phyloP scores from a whole-genome alignment of 2,329 filamentous ascomycete genomes.

The Alternaria brassicae region DNA sequence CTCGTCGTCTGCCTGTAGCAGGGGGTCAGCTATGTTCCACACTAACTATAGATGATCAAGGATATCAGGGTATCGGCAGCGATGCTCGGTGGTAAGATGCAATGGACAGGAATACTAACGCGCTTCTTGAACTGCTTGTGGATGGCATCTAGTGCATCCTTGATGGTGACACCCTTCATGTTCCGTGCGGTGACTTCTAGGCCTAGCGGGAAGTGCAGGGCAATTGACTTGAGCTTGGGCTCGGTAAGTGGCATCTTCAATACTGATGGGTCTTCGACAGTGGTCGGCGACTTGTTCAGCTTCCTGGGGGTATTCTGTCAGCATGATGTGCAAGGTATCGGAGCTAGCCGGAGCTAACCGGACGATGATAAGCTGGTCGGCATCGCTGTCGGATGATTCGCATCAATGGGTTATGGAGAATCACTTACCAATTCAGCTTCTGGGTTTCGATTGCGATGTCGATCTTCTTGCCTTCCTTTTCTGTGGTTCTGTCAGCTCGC shows the following conservation, averaged over 20 bases:
- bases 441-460: slow-evolving; percentile 82
- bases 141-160: slow-evolving; percentile 94
- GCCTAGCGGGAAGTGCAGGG: slow-evolving; percentile 88
- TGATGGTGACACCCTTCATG: slow-evolving; percentile 93
- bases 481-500: slow-evolving; percentile 58
- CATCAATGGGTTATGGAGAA: background rate
- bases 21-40: slow-evolving; percentile 24
- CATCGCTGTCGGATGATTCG: background rate
- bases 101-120: slow-evolving; percentile 60
- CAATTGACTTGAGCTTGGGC: slow-evolving; percentile 91
- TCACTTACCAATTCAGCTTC: slow-evolving; percentile 81
- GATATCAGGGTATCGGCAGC: background rate
- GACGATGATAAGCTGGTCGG: slow-evolving; percentile 10
- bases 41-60: background rate
- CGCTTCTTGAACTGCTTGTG: slow-evolving; percentile 97
- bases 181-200: slow-evolving; percentile 89
- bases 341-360: slow-evolving; percentile 13
- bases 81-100: background rate
- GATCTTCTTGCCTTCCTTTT: slow-evolving; percentile 75
- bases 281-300: slow-evolving; percentile 83
- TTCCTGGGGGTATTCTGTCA: slow-evolving; percentile 68
- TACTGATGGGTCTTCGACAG: slow-evolving; percentile 81
- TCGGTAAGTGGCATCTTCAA: slow-evolving; percentile 81
- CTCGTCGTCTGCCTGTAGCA: slow-evolving; percentile 77
- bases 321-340: slow-evolving; percentile 8